A percentile compares a stretch with the other conserved stretches of the same genome.
Conservation (phyloP, 2,329 filamentous ascomycete genomes). For the Epichloe sylvatica region DNA sequence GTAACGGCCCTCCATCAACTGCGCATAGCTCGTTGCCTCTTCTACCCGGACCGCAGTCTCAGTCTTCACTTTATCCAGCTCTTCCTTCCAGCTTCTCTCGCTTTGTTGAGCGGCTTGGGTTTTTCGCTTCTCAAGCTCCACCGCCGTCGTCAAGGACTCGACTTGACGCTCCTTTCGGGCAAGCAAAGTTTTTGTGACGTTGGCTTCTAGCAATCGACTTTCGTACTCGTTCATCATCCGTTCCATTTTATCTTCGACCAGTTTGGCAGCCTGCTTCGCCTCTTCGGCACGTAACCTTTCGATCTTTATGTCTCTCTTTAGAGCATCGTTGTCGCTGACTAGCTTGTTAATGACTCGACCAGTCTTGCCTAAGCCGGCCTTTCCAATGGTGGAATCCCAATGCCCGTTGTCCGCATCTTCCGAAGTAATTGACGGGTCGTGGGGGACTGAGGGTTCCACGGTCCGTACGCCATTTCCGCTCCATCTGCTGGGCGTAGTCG, state of each 20-base stretch:
- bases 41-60: slow-evolving; percentile 51
- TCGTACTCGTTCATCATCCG: slow-evolving; percentile 55
- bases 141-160: slow-evolving; percentile 48
- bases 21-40: slow-evolving; percentile 48
- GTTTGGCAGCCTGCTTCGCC: slow-evolving; percentile 51
- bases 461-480: slow-evolving; percentile 18
- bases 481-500: slow-evolving; percentile 17
- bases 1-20: slow-evolving; percentile 57
- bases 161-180: slow-evolving; percentile 63
- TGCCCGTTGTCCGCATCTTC: slow-evolving; percentile 24
- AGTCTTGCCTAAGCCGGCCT: slow-evolving; percentile 58
- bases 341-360: slow-evolving; percentile 69
- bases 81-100: slow-evolving; percentile 47
- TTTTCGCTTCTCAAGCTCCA: slow-evolving; percentile 51
- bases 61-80: slow-evolving; percentile 47
- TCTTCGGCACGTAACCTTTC: slow-evolving; percentile 55
- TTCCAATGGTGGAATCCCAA: slow-evolving; percentile 56
- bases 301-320: slow-evolving; percentile 59
- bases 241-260: slow-evolving; percentile 60
- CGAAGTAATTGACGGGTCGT: slow-evolving; percentile 14
- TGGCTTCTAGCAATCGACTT: slow-evolving; percentile 52
- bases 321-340: slow-evolving; percentile 64
- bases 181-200: slow-evolving; percentile 56
- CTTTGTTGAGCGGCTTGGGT: slow-evolving; percentile 44
- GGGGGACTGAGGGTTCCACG: slow-evolving; percentile 17